Base-by-base conservation (phyloP, 345 rosid species). In the Gossypium arboreum region DNA sequence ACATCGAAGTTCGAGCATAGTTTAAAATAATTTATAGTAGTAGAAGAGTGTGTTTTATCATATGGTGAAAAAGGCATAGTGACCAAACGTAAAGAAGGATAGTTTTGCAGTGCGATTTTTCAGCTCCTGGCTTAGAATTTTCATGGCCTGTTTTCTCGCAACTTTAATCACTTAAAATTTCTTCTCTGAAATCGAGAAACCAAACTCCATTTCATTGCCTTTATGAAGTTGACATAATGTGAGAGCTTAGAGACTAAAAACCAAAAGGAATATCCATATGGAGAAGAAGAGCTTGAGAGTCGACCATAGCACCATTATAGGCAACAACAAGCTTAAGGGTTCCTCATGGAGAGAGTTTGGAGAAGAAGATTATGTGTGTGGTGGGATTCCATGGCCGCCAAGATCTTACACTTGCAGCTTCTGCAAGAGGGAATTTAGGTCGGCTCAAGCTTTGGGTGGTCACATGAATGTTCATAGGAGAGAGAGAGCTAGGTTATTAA, bases 401-500 rank as follows among this genome's bases (percentile, higher is more conserved):
- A 89, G 98, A 83, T 91, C 97, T 59, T 94, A 94, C 84, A 80
- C 92, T 20, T 94, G 98, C 73, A 94, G 91, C 81, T 94, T 92
- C 86, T 94, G 98, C 87, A 91, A 91, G 74, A 90, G 97, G 57
- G 98, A 92, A 78, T 94, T 92, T 75, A 88, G 90, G 83, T 92
- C 97, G 54, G 97, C 97, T 80, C 98, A 94, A 82, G 98, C 98
- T 72, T 91, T 94, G 71, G 98, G 98, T 29, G 97, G 98, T 17
- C 98, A 94, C 85, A 94, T 92, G 98, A 94, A 94, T 78, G 97
- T 94, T 67, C 98, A 94, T 55, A 86, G 97, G 54, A 84, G 95
- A 80, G 98, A 94, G 85, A 87, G 97, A 59, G 98, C 97, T 12
- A 88, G 94, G 75, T 78, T 94, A 60, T 78, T 94, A 60, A 88